Evolutionary conservation across 176 grass and related monocot species (phyloP).

Genomic region (Phyllostachys edulis): DNA sequence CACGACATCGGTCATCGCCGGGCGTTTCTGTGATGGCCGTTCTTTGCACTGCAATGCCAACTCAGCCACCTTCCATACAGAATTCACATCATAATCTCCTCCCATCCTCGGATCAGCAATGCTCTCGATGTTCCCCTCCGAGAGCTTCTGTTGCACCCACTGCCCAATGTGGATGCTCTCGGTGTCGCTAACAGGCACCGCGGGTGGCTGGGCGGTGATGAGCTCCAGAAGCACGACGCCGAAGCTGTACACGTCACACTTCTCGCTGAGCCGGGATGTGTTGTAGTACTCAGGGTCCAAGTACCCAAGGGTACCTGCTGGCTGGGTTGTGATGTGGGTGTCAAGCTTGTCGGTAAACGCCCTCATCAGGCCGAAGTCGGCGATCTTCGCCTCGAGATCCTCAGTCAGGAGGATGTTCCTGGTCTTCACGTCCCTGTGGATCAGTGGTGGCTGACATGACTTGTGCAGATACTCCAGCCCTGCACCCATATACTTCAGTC

Average conservation of each 20-base stretch:
- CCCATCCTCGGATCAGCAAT: conserved; percentile 32
- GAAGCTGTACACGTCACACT: conserved; percentile 83
- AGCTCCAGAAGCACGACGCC: conserved; percentile 67
- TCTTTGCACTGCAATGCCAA: conserved; percentile 45
- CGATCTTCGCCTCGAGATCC: conserved; percentile 43
- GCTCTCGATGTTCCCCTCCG: conserved; percentile 35
- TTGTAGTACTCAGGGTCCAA: conserved; percentile 62
- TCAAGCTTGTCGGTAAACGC: conserved; percentile 6
- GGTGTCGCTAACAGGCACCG: not conserved
- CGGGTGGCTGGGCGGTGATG: conserved; percentile 29
- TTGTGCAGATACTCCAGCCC: conserved; percentile 50
- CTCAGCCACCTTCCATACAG: conserved; percentile 42
- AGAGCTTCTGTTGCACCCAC: conserved; percentile 42
- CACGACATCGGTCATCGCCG: conserved; percentile 34
- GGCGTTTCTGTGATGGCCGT: conserved; percentile 27
- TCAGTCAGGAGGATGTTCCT: conserved; percentile 48
- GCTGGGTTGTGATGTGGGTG: conserved; percentile 47
- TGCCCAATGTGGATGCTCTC: conserved; percentile 42
- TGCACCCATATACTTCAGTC: not conserved
- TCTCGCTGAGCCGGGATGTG: conserved; percentile 46
- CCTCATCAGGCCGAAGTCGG: conserved; percentile 51
- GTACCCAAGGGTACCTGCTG: conserved; percentile 45
- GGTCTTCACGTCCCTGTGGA: conserved; percentile 61
- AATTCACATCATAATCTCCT: conserved; percentile 31
- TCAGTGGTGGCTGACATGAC: conserved; percentile 46